Conservation (phyloP, 257 asterid genomes). For the Thymus mandschuricus region DNA sequence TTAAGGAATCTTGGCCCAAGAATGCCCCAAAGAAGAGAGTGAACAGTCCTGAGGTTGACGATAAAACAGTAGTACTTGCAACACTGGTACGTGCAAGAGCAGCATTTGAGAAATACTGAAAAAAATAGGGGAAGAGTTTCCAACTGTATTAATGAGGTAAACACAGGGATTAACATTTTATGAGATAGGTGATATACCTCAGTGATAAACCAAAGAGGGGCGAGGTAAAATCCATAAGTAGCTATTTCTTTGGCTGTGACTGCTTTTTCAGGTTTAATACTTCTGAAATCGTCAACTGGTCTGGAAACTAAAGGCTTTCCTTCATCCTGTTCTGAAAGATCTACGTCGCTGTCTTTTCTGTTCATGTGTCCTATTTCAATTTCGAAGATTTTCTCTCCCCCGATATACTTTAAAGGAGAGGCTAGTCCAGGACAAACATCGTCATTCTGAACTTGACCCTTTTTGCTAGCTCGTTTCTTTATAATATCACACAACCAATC, state of each 20-base stretch:
- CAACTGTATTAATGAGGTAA: conserved; percentile 11
- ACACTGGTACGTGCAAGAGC: conserved; percentile 99
- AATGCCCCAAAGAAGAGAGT: conserved; percentile 91
- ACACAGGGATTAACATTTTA: conserved; percentile 19
- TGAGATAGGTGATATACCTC: conserved; percentile 56
- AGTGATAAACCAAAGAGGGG: conserved; percentile 96
- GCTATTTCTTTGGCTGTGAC: conserved; percentile 82
- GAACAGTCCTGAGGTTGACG: conserved; percentile 96
- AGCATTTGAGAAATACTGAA: conserved; percentile 94
- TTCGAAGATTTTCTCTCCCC: conserved; percentile 62
- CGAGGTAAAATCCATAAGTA: conserved; percentile 81
- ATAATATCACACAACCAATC: conserved; percentile 63
- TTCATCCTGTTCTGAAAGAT: conserved; percentile 63
- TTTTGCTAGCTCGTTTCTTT: conserved; percentile 52
- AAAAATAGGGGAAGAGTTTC: conserved; percentile 11
- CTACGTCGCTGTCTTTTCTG: conserved; percentile 63
- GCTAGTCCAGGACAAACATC: conserved; percentile 41
- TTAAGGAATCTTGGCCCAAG: conserved; percentile 92
- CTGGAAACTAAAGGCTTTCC: conserved; percentile 66
- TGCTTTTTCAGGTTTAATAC: conserved; percentile 50
- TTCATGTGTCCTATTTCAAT: conserved; percentile 68
- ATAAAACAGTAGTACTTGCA: conserved; percentile 95
- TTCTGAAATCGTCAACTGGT: conserved; percentile 43
- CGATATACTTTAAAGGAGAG: conserved; percentile 70
- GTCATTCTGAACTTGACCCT: conserved; percentile 38